These are phyloP conservation scores for Dendrostoma leiphaemia DNA, from an alignment of 2,329 filamentous ascomycete genomes.

Conservation along the genomic window DNA sequence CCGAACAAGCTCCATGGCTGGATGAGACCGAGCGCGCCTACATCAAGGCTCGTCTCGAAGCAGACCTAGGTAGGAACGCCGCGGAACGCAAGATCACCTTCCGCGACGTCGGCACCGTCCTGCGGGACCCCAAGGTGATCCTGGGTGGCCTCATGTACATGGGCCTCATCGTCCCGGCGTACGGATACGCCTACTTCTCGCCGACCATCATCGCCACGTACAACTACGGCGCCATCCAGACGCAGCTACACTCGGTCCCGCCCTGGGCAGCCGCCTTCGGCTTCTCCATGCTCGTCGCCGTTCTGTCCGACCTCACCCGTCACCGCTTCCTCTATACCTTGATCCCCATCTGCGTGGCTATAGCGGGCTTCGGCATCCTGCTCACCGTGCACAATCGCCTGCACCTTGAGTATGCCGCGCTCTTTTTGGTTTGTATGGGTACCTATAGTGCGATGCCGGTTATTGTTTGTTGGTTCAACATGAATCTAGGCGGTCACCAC, in stretches of 20 bases:
- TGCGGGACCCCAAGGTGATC: slow-evolving; percentile 74
- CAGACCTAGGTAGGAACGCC: slow-evolving; percentile 67
- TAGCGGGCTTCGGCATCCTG: slow-evolving; percentile 75
- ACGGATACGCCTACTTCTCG: slow-evolving; percentile 75
- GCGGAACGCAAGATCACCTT: slow-evolving; percentile 59
- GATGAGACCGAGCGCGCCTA: slow-evolving; percentile 66
- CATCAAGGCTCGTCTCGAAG: slow-evolving; percentile 62
- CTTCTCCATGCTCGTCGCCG: slow-evolving; percentile 75
- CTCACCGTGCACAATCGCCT: slow-evolving; percentile 67
- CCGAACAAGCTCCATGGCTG: slow-evolving; percentile 72
- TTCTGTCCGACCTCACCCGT: slow-evolving; percentile 64
- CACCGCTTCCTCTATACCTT: slow-evolving; percentile 77
- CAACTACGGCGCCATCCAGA: slow-evolving; percentile 57
- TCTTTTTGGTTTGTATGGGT: slow-evolving; percentile 80
- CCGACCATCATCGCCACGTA: slow-evolving; percentile 70
- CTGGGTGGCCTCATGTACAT: slow-evolving; percentile 80
- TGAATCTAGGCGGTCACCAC: slow-evolving; percentile 74
- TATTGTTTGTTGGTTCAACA: slow-evolving; percentile 79
- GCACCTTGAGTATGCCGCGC: slow-evolving; percentile 69
- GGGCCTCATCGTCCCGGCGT: slow-evolving; percentile 63
- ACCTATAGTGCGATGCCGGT: slow-evolving; percentile 88
- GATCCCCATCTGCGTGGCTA: slow-evolving; percentile 64
- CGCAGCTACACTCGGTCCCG: slow-evolving; percentile 57
- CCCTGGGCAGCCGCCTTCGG: slow-evolving; percentile 69
- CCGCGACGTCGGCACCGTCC: slow-evolving; percentile 58